A percentile compares a stretch with the other conserved stretches of the same genome.
These are phyloP conservation scores for barrel medic (Medicago truncatula) DNA, from an alignment of 306 rosid species.

Conservation along the genomic window MtrunA17r5.0-ANR NC_053042.1:49613501-49614000, in stretches of 20 bases:
- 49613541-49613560: too few relatives aligned
- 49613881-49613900: neutral
- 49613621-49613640: too few relatives aligned
- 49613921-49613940: slow-evolving; percentile 53
- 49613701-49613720: neutral
- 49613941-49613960: slow-evolving; percentile 54
- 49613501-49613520: too few relatives aligned
- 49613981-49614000: slow-evolving; percentile 55
- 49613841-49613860: slow-evolving; percentile 43
- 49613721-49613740: slow-evolving; percentile 6
- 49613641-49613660: neutral
- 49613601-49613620: too few relatives aligned
- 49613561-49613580: too few relatives aligned
- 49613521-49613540: too few relatives aligned
- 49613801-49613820: neutral
- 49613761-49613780: neutral
- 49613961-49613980: slow-evolving; percentile 40
- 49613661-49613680: neutral
- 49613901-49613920: slow-evolving; percentile 41
- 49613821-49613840: neutral
- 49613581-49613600: too few relatives aligned
- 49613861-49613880: slow-evolving; percentile 41
- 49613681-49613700: neutral
- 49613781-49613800: slow-evolving; percentile 17
- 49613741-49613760: slow-evolving; percentile 32